Evolutionary conservation across 2,329 filamentous ascomycete species (phyloP).

Genomic region (Fusarium gaditjirri): DNA sequence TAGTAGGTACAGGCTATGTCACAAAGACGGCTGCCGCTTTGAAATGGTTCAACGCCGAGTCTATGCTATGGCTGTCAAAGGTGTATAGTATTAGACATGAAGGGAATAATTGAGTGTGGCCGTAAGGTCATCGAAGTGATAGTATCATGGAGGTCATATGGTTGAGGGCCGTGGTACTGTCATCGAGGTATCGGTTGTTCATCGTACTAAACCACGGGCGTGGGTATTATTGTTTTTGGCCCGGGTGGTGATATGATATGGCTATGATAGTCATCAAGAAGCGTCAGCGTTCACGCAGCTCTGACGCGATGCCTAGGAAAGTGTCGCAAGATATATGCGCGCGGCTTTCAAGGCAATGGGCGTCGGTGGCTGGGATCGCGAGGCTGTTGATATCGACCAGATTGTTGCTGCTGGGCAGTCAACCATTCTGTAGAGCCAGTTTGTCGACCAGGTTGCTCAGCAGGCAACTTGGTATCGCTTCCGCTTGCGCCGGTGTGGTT

Average conservation of each 20-base stretch:
- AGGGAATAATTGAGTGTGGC: constrained; percentile 37
- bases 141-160: constrained; percentile 40
- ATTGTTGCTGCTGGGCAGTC: constrained; percentile 58
- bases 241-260: background rate
- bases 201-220: constrained; percentile 31
- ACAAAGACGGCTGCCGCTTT: constrained; percentile 30
- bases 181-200: constrained; percentile 40
- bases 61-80: constrained; percentile 48
- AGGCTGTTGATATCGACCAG: constrained; percentile 56
- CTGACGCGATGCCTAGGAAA: constrained; percentile 5
- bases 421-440: constrained; percentile 63
- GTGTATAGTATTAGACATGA: constrained; percentile 44
- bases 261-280: constrained; percentile 6
- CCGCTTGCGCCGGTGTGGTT: constrained; percentile 43
- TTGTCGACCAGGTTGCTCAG: constrained; percentile 66
- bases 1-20: constrained; percentile 45
- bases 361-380: constrained; percentile 58
- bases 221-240: constrained; percentile 17
- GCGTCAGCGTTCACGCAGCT: constrained; percentile 4
- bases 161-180: constrained; percentile 37
- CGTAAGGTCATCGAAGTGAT: constrained; percentile 42
- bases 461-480: constrained; percentile 70
- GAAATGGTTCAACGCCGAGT: constrained; percentile 47
- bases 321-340: constrained; percentile 33
- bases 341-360: constrained; percentile 46